Percentiles rank a stretch among this genome's conserved stretches.
These are phyloP conservation scores for Fraxinus ornus DNA, from an alignment of 305 asterid genomes.

Conservation along the genomic window DNA sequence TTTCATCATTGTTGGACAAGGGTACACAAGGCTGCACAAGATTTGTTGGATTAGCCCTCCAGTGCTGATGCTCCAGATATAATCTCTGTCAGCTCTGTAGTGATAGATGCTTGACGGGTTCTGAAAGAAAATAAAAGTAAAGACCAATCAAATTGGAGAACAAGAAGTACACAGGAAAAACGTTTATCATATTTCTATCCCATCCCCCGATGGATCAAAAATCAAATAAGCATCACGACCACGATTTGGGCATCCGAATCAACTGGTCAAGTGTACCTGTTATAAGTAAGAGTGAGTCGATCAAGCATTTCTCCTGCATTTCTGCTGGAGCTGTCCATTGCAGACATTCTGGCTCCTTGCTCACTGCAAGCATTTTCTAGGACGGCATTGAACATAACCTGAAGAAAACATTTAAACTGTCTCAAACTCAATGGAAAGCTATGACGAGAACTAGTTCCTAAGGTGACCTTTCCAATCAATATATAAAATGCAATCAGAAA, in stretches of 20 bases:
- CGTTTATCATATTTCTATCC: not conserved
- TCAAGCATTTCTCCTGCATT: conserved; percentile 99
- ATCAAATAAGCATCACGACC: not conserved
- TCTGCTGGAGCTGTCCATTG: conserved; percentile 99
- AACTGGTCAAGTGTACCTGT: conserved; percentile 59
- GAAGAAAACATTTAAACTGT: conserved; percentile 21
- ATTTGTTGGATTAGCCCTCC: conserved; percentile 46
- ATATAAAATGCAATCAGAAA: not conserved
- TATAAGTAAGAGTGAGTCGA: conserved; percentile 91
- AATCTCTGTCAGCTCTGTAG: conserved; percentile 89
- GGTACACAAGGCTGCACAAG: not conserved
- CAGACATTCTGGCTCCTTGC: conserved; percentile 99
- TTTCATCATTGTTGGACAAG: conserved; percentile 37
- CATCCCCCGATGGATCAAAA: not conserved
- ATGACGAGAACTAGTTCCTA: not conserved
- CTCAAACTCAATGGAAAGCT: not conserved
- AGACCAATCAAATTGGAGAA: conserved; percentile 11
- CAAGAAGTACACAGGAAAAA: not conserved
- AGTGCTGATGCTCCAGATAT: conserved; percentile 98
- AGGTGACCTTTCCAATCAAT: not conserved
- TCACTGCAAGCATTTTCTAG: conserved; percentile 98
- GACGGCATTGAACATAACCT: conserved; percentile 91
- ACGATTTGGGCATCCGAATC: not conserved
- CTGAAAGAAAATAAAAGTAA: conserved; percentile 35
- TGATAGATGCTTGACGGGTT: conserved; percentile 98